Evolutionary conservation across 2,329 filamentous ascomycete genomes (phyloP), one percentile per base, ranked within the genome.

Genomic region (Microsporum canis): DNA sequence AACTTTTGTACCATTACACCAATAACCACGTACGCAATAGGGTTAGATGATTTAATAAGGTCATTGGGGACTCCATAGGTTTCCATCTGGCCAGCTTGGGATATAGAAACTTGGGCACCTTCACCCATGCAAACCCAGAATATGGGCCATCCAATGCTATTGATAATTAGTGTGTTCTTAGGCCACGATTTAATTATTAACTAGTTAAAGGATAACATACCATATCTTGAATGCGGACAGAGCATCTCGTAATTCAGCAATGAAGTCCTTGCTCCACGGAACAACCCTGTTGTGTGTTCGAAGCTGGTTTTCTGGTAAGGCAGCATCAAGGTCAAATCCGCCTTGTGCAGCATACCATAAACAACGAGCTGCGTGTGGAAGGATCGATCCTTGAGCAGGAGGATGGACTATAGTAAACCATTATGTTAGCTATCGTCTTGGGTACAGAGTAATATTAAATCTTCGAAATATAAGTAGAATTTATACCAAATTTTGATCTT

Each of bases 231-330:
- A 64, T 5, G 63, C 65, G 27, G 58, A 38, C 0, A 65, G 33
- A 8, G 58, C 62, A n/a, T 57, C 43, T 45, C 61, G 58, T 10
- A 66, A 51, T 23, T 66, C 63, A 23, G 45, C 27, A 1, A 65
- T 57, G 45, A 65, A 62, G 1, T 31, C 5, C 17, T 64, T 60
- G 45, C 31, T 47, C 64, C 65, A 66, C n/a, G 57, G 39, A 33
- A 66, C 64, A 3, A 36, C 31, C n/a, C 58, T 45, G 5, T 84
- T 85, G 7, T 88, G 68, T 68, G 88, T 88, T 66, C 87, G 86
- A 69, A 80, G 83, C 72, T 81, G 76, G 71, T 86, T 86, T 73
- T 31, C 39, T 41, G 63, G 61, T 51, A 56, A 61, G 10, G 65
- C 62, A 1, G n/a, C 45, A 49, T 64, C 64, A 45, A 66, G 27